Evolutionary conservation across 805 yeast species (phyloP), one percentile per base, ranked within the genome.

Genomic region (Saccharomycopsis sp.): DNA sequence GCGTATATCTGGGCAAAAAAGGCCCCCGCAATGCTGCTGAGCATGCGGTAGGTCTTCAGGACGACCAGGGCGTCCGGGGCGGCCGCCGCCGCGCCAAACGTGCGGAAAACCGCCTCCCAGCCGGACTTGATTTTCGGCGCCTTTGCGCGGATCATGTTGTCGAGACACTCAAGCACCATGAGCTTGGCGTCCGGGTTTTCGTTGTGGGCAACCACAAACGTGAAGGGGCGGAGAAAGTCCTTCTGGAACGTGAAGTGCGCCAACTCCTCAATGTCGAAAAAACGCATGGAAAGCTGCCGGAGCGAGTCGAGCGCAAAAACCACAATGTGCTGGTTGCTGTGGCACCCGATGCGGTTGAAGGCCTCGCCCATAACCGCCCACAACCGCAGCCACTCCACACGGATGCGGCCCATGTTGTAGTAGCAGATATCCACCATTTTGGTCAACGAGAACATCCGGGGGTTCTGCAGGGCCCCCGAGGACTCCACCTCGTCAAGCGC

Each of bases 391-490:
- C 99, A 94, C 72, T 95, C 97, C 61, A 94, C 84, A 70, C 97
- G 83, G 65, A 94, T 91, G 75, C 99, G 87, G 54, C 84, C 84
- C 97, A 94, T 94, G 70, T 95, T 95, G 75, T 95, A 94, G 71
- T 94, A 92, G 72, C 97, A 92, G 50, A 94, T 96, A 71, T 95
- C 99, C 55, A 94, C 96, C 78, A 94, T 88, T 68, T 94, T 94
- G 68, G 91, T 98, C 62, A 94, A 74, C 0, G 98, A 89, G 68
- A 89, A 95, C 72, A 90, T 85, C 69, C 99, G 79, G 44, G 98
- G 99, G 61, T 89, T 83, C 4, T 79, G 76, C 50, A 91, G 84
- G 66, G 83, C 83, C 4, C 91, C 91, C 1, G 96, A 87, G 0
- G 95, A 86, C 62, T 88, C 91, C 61, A 94, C 90, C 70, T 94